Evolutionary conservation across 1,284 basidiomycete genomes (phyloP).

Genomic region (Cerioporus squamosus): DNA sequence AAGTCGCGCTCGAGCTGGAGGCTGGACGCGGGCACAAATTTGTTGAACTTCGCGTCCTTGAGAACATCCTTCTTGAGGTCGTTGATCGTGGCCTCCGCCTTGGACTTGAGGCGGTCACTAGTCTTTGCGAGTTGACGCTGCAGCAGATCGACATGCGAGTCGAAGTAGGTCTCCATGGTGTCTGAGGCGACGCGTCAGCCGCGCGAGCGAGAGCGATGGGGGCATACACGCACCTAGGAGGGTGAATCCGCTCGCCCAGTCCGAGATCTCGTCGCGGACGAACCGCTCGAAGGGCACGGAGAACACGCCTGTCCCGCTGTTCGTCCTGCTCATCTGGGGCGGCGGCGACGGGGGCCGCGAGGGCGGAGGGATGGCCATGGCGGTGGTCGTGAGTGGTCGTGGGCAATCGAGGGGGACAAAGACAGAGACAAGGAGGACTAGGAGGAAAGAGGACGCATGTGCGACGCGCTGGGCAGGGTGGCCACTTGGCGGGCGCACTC

Average conservation of each 20-base stretch:
- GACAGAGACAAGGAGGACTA: slow-evolving; percentile 11
- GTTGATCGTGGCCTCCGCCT: slow-evolving; percentile 68
- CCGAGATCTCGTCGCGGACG: slow-evolving; percentile 53
- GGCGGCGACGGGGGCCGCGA: slow-evolving; percentile 37
- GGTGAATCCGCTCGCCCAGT: slow-evolving; percentile 68
- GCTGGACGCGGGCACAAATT: slow-evolving; percentile 70
- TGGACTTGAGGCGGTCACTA: slow-evolving; percentile 78
- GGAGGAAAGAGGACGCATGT: slow-evolving; percentile 18
- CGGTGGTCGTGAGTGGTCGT: not conserved
- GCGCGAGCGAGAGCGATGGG: not conserved
- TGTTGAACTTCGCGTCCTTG: slow-evolving; percentile 44
- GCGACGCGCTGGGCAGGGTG: slow-evolving; percentile 17
- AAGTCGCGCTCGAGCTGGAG: slow-evolving; percentile 87
- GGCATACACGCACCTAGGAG: slow-evolving; percentile 57
- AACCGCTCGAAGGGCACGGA: slow-evolving; percentile 57
- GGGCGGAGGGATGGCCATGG: slow-evolving; percentile 30
- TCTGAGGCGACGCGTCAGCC: slow-evolving; percentile 48
- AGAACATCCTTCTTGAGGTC: slow-evolving; percentile 40
- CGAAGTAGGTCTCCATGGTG: slow-evolving; percentile 89
- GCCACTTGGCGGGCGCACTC: slow-evolving; percentile 1
- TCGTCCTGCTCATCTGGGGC: slow-evolving; percentile 23
- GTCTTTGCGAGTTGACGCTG: slow-evolving; percentile 89
- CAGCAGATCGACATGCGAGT: slow-evolving; percentile 88
- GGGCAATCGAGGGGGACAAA: slow-evolving; percentile 8
- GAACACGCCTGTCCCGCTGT: slow-evolving; percentile 46